Conservation (phyloP, 371 early-diverging fungal genomes). For the Batkoa obscura region DNA sequence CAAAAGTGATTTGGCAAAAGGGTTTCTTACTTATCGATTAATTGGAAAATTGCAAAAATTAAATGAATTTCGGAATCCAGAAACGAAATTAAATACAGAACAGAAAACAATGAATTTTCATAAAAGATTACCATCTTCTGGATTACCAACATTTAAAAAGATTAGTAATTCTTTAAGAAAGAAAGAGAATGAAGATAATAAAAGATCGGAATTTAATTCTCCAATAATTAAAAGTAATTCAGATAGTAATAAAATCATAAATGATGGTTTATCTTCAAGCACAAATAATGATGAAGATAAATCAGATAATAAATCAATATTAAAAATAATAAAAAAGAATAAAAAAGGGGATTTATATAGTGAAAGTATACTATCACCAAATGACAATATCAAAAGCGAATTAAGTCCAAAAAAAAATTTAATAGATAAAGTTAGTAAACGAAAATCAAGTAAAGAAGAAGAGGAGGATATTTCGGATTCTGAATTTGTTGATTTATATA, state of each 20-base stretch:
- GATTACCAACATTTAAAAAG: slow-evolving; percentile 1
- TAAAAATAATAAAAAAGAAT: no score
- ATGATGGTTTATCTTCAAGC: background rate
- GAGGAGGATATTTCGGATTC: background rate
- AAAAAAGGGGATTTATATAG: no score
- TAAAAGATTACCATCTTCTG: background rate
- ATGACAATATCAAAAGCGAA: background rate
- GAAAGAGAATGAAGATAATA: background rate
- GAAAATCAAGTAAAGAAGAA: background rate
- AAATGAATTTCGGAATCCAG: background rate
- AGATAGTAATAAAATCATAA: background rate
- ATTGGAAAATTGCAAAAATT: slow-evolving; percentile 1
- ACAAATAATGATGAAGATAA: background rate
- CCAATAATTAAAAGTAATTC: slow-evolving; percentile 4
- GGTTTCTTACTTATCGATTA: background rate
- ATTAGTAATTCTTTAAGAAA: background rate
- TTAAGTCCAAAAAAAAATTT: background rate
- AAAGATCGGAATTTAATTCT: background rate
- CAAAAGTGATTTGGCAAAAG: background rate
- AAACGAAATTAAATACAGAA: background rate
- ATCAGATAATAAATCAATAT: background rate
- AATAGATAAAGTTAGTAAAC: background rate
- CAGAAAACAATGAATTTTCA: background rate
- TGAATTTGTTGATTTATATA: background rate
- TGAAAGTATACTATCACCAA: no score